phyloP scores from a whole-genome alignment of 306 rosid genomes.

The Dryas drummondii region DNA sequence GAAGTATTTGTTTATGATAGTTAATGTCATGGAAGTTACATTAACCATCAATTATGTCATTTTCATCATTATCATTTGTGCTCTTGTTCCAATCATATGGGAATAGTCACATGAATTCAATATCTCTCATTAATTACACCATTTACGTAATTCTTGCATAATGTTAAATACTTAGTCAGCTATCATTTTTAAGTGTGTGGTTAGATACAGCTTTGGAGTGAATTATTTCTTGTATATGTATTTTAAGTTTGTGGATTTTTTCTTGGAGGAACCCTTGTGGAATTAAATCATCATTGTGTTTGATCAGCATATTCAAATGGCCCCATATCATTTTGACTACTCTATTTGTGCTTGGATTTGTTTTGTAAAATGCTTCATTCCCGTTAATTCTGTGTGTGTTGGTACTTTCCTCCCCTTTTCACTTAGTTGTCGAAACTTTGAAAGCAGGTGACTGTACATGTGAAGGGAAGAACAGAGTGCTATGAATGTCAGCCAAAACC shows the following conservation, averaged over 20 bases:
- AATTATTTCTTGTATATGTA: background rate
- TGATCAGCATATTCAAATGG: background rate
- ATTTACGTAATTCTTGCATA: background rate
- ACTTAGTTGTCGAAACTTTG: conserved; percentile 18
- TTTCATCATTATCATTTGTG: background rate
- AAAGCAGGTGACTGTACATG: conserved; percentile 89
- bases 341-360: background rate
- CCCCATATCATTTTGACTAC: background rate
- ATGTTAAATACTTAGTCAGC: background rate
- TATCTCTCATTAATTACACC: background rate
- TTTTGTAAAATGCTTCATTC: conserved; percentile 10
- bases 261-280: background rate
- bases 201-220: conserved; percentile 1
- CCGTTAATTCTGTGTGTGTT: conserved; percentile 15
- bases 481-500: conserved; percentile 98
- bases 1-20: background rate
- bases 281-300: background rate
- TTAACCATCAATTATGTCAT: background rate
- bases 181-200: background rate
- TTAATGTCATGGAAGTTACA: background rate
- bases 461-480: conserved; percentile 96
- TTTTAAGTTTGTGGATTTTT: background rate
- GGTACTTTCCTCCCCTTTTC: conserved; percentile 19
- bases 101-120: background rate
- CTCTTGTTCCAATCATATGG: background rate